A percentile compares a stretch with the other conserved stretches of the same genome.
These are phyloP conservation scores for Linum usitatissimum DNA, from an alignment of 345 rosid species.

Conservation along the genomic window DNA sequence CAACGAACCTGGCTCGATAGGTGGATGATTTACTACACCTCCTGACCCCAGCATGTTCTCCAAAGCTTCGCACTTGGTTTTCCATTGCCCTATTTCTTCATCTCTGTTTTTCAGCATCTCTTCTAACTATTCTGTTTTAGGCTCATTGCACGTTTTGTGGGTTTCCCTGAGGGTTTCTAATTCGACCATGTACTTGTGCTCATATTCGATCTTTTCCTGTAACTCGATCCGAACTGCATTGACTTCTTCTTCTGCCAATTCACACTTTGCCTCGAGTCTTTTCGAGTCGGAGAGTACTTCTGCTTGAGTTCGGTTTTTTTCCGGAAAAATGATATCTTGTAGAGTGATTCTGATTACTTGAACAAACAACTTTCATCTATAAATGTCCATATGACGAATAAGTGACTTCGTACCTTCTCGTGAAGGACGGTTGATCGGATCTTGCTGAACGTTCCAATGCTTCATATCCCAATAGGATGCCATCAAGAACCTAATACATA, in stretches of 20 bases:
- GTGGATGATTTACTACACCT: neutral
- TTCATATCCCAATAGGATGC: neutral
- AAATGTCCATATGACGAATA: neutral
- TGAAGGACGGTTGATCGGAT: neutral
- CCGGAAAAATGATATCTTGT: neutral
- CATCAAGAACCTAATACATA: neutral
- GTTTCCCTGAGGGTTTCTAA: neutral
- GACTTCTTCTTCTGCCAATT: constrained; percentile 21
- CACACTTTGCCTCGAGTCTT: constrained; percentile 10
- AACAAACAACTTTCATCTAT: neutral
- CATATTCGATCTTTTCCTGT: constrained; percentile 17
- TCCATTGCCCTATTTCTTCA: constrained; percentile 12
- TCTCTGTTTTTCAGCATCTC: constrained; percentile 17
- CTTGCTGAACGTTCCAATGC: neutral
- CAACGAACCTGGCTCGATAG: neutral
- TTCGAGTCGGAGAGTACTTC: constrained; percentile 20
- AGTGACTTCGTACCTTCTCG: neutral
- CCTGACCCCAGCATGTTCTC: constrained; percentile 1
- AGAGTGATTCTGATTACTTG: neutral
- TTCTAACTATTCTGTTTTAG: constrained; percentile 15
- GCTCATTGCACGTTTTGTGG: constrained; percentile 4
- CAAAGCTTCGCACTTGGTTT: constrained; percentile 10
- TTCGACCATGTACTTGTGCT: constrained; percentile 7
- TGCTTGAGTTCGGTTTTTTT: constrained; percentile 16
- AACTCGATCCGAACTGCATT: constrained; percentile 15